These are phyloP conservation scores for Cercospora citrullina DNA, from an alignment of 2,329 filamentous ascomycete genomes.

Conservation along the genomic window DNA sequence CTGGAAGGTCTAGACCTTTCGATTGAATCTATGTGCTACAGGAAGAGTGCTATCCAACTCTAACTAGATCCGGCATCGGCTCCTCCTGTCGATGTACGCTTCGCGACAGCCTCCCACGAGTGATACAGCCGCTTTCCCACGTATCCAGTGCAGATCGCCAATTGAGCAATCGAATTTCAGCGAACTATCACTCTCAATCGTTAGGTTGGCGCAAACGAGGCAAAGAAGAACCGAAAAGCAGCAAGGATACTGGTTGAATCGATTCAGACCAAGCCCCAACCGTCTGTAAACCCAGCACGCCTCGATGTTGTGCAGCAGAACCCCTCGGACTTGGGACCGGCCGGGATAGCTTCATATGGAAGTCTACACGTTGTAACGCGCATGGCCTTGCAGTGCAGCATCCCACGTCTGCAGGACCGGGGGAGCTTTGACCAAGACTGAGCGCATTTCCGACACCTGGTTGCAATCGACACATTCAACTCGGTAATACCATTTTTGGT, in stretches of 20 bases:
- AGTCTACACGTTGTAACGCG: background rate
- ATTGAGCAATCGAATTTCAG: background rate
- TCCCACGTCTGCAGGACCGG: background rate
- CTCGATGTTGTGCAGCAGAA: background rate
- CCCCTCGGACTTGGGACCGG: background rate
- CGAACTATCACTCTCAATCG: background rate
- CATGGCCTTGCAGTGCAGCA: background rate
- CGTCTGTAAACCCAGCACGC: background rate
- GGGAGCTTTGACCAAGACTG: background rate
- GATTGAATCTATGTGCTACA: background rate
- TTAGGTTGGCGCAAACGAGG: background rate
- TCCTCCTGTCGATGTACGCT: background rate
- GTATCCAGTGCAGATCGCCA: background rate
- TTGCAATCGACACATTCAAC: background rate
- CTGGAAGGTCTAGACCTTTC: background rate
- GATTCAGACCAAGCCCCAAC: background rate
- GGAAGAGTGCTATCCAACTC: background rate
- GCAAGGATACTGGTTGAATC: background rate
- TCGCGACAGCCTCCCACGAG: background rate
- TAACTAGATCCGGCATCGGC: background rate
- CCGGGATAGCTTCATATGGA: background rate
- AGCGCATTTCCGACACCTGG: background rate
- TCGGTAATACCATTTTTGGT: background rate
- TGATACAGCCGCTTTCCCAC: background rate
- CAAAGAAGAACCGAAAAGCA: background rate